These are phyloP conservation scores for Starmerella apis DNA, from an alignment of 805 yeast species.

Conservation along the genomic window DNA sequence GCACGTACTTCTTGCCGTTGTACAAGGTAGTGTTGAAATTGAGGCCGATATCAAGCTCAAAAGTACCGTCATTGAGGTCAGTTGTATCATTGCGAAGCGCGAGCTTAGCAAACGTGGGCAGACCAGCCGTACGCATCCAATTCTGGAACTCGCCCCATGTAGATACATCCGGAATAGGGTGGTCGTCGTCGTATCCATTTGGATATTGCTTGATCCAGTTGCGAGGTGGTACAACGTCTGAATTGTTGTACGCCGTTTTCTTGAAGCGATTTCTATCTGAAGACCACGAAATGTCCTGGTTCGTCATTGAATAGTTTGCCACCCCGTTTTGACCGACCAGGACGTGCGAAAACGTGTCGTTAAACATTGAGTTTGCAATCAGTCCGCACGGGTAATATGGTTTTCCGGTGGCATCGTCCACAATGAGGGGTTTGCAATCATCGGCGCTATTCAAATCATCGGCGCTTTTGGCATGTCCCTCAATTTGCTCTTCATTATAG, in stretches of 20 bases:
- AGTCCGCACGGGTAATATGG: slow-evolving; percentile 90
- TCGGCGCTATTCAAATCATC: slow-evolving; percentile 40
- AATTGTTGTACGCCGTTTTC: slow-evolving; percentile 55
- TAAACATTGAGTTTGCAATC: slow-evolving; percentile 84
- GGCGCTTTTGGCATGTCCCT: slow-evolving; percentile 56
- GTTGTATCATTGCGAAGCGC: slow-evolving; percentile 61
- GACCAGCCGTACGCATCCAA: slow-evolving; percentile 97
- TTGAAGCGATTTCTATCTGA: slow-evolving; percentile 64
- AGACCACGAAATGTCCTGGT: slow-evolving; percentile 71
- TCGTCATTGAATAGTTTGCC: slow-evolving; percentile 36
- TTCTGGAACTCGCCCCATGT: slow-evolving; percentile 79
- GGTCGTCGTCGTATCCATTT: slow-evolving; percentile 74
- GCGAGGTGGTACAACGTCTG: slow-evolving; percentile 84
- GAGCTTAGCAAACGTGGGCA: slow-evolving; percentile 78
- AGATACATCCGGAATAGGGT: slow-evolving; percentile 59
- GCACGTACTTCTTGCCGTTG: slow-evolving; percentile 82
- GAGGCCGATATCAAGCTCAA: slow-evolving; percentile 54
- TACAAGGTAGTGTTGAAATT: slow-evolving; percentile 73
- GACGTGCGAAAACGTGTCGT: slow-evolving; percentile 56
- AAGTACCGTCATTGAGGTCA: slow-evolving; percentile 53
- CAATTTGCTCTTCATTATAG: slow-evolving; percentile 67
- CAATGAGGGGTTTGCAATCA: slow-evolving; percentile 54
- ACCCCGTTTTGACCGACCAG: slow-evolving; percentile 38
- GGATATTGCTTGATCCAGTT: slow-evolving; percentile 77
- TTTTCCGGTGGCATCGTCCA: slow-evolving; percentile 34